Conservation (phyloP, 768 basidiomycete genomes). For the Coprinopsis sp. region DNA sequence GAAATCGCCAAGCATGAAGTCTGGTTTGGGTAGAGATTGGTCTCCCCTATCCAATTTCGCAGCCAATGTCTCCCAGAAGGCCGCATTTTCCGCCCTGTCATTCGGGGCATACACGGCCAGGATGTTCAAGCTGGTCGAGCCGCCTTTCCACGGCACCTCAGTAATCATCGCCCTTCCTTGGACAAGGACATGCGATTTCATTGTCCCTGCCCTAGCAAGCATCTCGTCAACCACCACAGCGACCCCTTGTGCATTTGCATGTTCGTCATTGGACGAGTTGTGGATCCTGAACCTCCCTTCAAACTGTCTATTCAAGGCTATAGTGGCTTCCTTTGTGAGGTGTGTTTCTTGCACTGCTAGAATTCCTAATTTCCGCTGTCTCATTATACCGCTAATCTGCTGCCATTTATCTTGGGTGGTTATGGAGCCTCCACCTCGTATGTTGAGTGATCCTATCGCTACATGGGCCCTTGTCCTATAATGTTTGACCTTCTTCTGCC, state of each 20-base stretch:
- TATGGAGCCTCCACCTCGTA: conserved; percentile 14
- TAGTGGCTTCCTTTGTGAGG: conserved; percentile 16
- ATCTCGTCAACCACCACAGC: conserved; percentile 31
- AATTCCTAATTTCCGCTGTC: conserved; percentile 21
- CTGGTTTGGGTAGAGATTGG: too few relatives aligned
- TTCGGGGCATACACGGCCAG: conserved; percentile 36
- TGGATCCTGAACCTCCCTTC: conserved; percentile 15
- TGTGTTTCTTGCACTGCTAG: conserved; percentile 29
- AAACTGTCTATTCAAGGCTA: conserved; percentile 8
- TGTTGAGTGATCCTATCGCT: conserved; percentile 20
- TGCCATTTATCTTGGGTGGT: conserved; percentile 18
- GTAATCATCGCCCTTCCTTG: conserved; percentile 24
- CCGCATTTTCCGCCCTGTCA: background rate
- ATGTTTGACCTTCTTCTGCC: background rate
- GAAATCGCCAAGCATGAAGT: too few relatives aligned
- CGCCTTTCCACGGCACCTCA: conserved; percentile 13
- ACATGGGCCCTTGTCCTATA: conserved; percentile 12
- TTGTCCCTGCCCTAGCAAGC: conserved; percentile 11
- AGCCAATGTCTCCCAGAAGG: background rate
- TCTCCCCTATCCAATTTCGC: background rate
- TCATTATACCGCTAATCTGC: conserved; percentile 23
- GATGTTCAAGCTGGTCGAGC: conserved; percentile 15
- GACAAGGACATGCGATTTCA: conserved; percentile 12
- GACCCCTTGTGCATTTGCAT: conserved; percentile 23
- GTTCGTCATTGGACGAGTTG: conserved; percentile 11